Evolutionary conservation across 352 stramenopile species (phyloP).

Genomic region (Thalassiosira mediterranea): DNA sequence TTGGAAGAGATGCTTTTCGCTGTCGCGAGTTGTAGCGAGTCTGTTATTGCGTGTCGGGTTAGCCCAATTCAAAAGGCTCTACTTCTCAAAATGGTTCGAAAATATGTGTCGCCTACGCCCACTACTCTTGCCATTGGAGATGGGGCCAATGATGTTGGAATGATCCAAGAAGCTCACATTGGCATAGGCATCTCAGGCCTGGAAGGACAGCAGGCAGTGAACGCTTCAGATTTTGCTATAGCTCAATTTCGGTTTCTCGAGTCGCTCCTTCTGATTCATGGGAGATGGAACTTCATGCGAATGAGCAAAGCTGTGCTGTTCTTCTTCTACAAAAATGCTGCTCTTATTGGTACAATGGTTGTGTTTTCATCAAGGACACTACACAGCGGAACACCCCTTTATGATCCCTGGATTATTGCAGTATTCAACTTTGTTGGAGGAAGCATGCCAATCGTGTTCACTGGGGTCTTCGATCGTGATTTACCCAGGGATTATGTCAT

Average conservation of each 20-base stretch:
- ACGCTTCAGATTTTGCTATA: constrained; percentile 97
- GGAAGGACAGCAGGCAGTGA: constrained; percentile 99
- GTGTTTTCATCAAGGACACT: constrained; percentile 88
- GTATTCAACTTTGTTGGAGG: constrained; percentile 97
- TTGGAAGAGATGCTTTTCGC: constrained; percentile 86
- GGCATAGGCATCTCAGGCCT: constrained; percentile 98
- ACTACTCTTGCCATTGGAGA: constrained; percentile 96
- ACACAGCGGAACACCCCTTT: constrained; percentile 89
- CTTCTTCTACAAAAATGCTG: constrained; percentile 99
- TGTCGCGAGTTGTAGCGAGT: constrained; percentile 89
- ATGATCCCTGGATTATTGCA: constrained; percentile 85
- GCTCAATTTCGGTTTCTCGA: constrained; percentile 97
- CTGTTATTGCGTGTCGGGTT: constrained; percentile 97
- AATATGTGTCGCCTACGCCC: constrained; percentile 85
- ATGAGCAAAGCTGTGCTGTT: constrained; percentile 95
- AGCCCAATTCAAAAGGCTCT: constrained; percentile 98
- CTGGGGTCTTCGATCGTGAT: constrained; percentile 85
- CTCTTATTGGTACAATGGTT: constrained; percentile 92
- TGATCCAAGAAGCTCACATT: constrained; percentile 99
- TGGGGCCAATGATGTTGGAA: constrained; percentile 98
- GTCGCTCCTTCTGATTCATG: constrained; percentile 95
- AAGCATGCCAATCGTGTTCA: constrained; percentile 90
- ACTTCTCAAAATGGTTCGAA: constrained; percentile 94
- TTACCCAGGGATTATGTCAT: constrained; percentile 78
- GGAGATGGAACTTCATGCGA: constrained; percentile 97